Base-by-base conservation (phyloP, 176 grass and related monocot species). In the Hordeum vulgare region DNA sequence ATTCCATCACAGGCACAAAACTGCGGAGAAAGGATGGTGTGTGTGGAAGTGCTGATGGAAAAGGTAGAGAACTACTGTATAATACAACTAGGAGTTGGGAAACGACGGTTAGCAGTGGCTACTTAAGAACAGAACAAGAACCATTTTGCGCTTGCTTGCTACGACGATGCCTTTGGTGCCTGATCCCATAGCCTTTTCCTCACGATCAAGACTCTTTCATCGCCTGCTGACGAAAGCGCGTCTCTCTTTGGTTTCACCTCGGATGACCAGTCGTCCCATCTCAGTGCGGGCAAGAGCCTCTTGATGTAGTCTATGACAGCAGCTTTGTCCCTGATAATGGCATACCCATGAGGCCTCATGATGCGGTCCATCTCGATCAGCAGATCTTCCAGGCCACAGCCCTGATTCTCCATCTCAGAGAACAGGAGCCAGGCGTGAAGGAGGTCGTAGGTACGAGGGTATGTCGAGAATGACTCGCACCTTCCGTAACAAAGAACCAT, bases 301-400 rank as follows among this genome's bases (percentile, higher is more conserved):
- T 86, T 88, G 63, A 95, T 79, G 40, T 95, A 86, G 80, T 86
- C 74, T 64, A 92, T 17, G 21, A 90, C 65, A 74, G 62, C 24
- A 71, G 56, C 76, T 76, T 79, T 86, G 80, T 95, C 93, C 53
- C 90, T 92, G 88, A 95, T 86, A 33, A 95, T 90, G 54, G 58
- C 85, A 41, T 84, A 90, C 4, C 93, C 93, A 11, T 78, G 76
- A 57, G 93, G 90, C 37, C 93, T 89, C 33, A 95, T 33, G 53
- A 92, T 71, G 20, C 93, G 88, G 80, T 92, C 93, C 93, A 95
- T 95, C 85, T 95, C 93, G 28, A 90, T 86, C 37, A 95, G 90
- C 66, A 92, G 77, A 88, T 95, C 93, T 76, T 95, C 93, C 41
- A 90, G 54, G 63, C 90, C 90, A 39, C 93, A 95, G 5, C 88